phyloP scores from a whole-genome alignment of 805 yeast species.

The Starmerella stellata region DNA sequence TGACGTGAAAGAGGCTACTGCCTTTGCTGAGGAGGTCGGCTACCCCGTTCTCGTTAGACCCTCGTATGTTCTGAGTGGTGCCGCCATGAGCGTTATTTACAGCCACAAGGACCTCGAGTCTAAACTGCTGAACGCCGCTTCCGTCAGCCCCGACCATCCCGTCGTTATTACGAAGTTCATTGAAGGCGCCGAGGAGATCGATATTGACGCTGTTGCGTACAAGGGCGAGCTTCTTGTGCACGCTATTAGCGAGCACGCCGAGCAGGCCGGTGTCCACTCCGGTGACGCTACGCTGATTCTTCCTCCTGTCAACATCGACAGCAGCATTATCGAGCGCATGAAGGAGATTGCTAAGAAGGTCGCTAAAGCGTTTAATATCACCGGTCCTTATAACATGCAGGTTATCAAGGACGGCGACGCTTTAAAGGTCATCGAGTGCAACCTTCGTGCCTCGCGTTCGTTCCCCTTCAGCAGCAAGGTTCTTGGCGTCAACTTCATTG shows the following conservation, averaged over 20 bases:
- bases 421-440: slow-evolving; percentile 95
- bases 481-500: slow-evolving; percentile 83
- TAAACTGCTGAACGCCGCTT: slow-evolving; percentile 72
- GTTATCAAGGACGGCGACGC: slow-evolving; percentile 88
- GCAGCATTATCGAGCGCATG: slow-evolving; percentile 47
- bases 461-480: slow-evolving; percentile 99
- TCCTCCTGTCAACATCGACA: slow-evolving; percentile 72
- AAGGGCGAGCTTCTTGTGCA: slow-evolving; percentile 80
- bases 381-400: slow-evolving; percentile 98
- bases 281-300: slow-evolving; percentile 94
- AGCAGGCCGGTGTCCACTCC: slow-evolving; percentile 96
- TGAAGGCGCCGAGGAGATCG: slow-evolving; percentile 91
- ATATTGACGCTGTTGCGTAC: slow-evolving; percentile 88
- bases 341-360: slow-evolving; percentile 84
- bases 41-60: slow-evolving; percentile 97
- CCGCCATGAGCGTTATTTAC: slow-evolving; percentile 91
- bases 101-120: slow-evolving; percentile 60
- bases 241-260: slow-evolving; percentile 94
- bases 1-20: slow-evolving; percentile 66
- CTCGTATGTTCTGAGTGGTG: slow-evolving; percentile 91
- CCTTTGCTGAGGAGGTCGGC: slow-evolving; percentile 68
- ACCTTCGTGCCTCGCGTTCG: slow-evolving; percentile 94
- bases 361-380: slow-evolving; percentile 82
- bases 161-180: slow-evolving; percentile 93
- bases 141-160: slow-evolving; percentile 90